Base-by-base conservation (phyloP, 805 yeast species). In the Metschnikowia rubicola region DNA sequence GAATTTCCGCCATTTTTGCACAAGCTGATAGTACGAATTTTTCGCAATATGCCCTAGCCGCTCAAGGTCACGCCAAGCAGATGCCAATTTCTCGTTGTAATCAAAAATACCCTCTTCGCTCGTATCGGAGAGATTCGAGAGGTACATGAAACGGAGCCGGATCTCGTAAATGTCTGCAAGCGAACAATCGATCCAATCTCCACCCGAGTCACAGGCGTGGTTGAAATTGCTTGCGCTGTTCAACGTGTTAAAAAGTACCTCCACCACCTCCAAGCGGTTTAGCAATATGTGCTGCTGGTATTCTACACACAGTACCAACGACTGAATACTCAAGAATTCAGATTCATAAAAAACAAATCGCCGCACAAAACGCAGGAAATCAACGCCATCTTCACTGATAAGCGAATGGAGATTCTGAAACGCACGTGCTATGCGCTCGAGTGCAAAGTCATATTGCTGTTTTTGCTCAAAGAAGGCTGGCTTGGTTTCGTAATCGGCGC, bases 141-240 rank as follows among this genome's bases (percentile, higher is more conserved):
- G 31, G 26, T 32, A 13, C 30, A 26, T 40, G 17, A 40, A 40
- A 5, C 31, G 19, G 37, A 40, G 43, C 31, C 43, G 15, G 19
- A 32, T 36, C 30, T 40, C 43, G 26, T n/a, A 40, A 8, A 40
- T 11, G 7, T 40, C 43, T 7, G 43, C 37, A n/a, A 40, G 43
- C 11, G 43, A 32, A 26, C 43, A 40, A 12, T 40, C 43, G 10
- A 40, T 17, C 43, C 43, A 40, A n/a, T 13, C n/a, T 7, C 37
- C 37, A 4, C 17, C 21, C 7, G 30, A 15, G 6, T 40, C 43
- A 40, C 43, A 40, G 8, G 19, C 17, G 19, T 8, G 11, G 13
- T 40, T 30, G 13, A 13, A 33, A 6, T 7, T 19, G 19, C 21
- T n/a, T 10, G 37, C 37, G 5, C 33, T 30, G 3, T 13, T 32